phyloP scores from a whole-genome alignment of 495 filamentous ascomycete species.

The Daldinia concentrica region DNA sequence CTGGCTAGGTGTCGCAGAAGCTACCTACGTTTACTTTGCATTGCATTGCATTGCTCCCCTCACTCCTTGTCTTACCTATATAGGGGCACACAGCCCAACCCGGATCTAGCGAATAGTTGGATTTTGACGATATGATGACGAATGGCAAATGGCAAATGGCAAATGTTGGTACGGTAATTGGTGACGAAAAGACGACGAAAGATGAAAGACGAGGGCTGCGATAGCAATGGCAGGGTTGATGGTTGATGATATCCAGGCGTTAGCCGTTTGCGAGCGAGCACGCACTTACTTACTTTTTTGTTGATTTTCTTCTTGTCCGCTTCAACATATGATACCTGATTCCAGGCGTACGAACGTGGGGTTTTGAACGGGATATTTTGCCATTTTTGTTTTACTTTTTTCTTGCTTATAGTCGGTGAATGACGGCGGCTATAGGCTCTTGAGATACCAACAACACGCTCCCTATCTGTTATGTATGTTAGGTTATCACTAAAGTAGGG shows the following conservation, averaged over 20 bases:
- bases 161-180: not conserved
- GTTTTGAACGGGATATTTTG: conserved; percentile 12
- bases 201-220: conserved; percentile 13
- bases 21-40: not conserved
- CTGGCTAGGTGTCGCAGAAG: not conserved
- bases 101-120: not conserved
- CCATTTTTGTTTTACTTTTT: conserved; percentile 20
- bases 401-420: conserved; percentile 28
- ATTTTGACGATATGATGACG: conserved; percentile 6
- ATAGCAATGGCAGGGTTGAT: not conserved
- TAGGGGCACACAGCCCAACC: not conserved
- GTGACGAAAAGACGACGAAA: not conserved
- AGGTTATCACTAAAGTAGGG: conserved; percentile 1
- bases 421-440: conserved; percentile 30
- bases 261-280: conserved; percentile 24
- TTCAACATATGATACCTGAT: conserved; percentile 14
- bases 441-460: conserved; percentile 41
- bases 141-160: not conserved
- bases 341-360: conserved; percentile 2
- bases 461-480: conserved; percentile 30
- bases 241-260: conserved; percentile 28
- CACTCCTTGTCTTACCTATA: not conserved
- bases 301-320: conserved; percentile 4
- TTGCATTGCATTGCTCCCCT: not conserved
- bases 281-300: conserved; percentile 6